These are phyloP conservation scores for Scleroderma bovista DNA, from an alignment of 768 basidiomycete genomes.

Conservation along the genomic window DNA sequence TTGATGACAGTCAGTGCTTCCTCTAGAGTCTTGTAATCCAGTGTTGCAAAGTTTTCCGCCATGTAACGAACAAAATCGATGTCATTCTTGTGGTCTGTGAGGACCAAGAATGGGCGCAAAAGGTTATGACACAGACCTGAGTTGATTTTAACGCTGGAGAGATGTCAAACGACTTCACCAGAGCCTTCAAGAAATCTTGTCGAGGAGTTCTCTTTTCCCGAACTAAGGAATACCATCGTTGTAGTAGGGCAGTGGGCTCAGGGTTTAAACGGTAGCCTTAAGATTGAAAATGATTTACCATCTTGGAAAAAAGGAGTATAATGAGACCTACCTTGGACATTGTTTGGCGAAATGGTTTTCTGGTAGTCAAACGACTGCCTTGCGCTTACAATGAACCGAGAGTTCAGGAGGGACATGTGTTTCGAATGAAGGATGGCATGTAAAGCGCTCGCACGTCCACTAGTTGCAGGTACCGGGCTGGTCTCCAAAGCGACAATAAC, in stretches of 20 bases:
- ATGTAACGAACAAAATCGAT: slow-evolving; percentile 87
- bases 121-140: slow-evolving; percentile 38
- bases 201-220: slow-evolving; percentile 84
- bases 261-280: slow-evolving; percentile 64
- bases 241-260: slow-evolving; percentile 67
- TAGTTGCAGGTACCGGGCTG: slow-evolving; percentile 51
- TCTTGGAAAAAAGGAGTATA: neutral
- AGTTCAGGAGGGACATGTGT: slow-evolving; percentile 84
- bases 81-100: slow-evolving; percentile 51
- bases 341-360: slow-evolving; percentile 42
- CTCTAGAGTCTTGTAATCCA: slow-evolving; percentile 95
- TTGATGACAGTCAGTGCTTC: slow-evolving; percentile 86
- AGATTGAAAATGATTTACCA: neutral
- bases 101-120: neutral
- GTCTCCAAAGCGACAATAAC: slow-evolving; percentile 94
- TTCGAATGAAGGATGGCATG: slow-evolving; percentile 83
- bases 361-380: slow-evolving; percentile 82
- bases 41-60: slow-evolving; percentile 87
- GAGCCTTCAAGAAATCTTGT: slow-evolving; percentile 81
- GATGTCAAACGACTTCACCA: slow-evolving; percentile 82
- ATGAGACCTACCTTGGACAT: slow-evolving; percentile 47
- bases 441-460: slow-evolving; percentile 71
- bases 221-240: slow-evolving; percentile 87
- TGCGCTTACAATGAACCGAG: slow-evolving; percentile 78
- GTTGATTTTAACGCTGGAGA: slow-evolving; percentile 47